A percentile compares a stretch with the other conserved stretches of the same genome.
phyloP scores from a whole-genome alignment of 2,329 filamentous ascomycete genomes.

The Fusarium armeniacum region DNA sequence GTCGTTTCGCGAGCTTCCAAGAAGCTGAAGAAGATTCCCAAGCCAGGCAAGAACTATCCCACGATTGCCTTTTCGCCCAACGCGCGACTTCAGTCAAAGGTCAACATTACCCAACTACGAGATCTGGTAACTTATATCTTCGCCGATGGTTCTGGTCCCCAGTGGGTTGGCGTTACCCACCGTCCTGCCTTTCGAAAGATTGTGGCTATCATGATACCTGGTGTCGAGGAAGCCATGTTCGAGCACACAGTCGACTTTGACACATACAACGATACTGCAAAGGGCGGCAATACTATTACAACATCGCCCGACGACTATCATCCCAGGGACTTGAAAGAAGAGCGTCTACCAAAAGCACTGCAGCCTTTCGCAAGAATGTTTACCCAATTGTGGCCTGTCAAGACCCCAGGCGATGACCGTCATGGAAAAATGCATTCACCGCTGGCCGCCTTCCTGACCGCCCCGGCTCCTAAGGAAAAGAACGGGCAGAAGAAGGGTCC shows the following conservation, averaged over 20 bases:
- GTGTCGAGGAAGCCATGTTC: conserved; percentile 92
- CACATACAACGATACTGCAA: conserved; percentile 59
- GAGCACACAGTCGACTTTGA: conserved; percentile 68
- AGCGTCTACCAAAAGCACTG: conserved; percentile 67
- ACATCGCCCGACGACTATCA: conserved; percentile 72
- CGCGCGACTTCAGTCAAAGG: conserved; percentile 71
- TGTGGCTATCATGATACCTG: conserved; percentile 91
- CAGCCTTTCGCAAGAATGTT: conserved; percentile 86
- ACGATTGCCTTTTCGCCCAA: conserved; percentile 69
- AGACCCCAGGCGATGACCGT: conserved; percentile 87
- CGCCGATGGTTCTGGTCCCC: conserved; percentile 73
- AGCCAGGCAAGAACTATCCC: conserved; percentile 70
- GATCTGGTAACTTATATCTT: conserved; percentile 76
- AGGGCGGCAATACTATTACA: conserved; percentile 50
- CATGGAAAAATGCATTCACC: conserved; percentile 88
- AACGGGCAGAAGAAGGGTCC: conserved; percentile 68
- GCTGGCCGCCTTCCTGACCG: conserved; percentile 84
- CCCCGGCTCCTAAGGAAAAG: conserved; percentile 78
- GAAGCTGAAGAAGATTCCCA: conserved; percentile 73
- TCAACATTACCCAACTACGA: conserved; percentile 74
- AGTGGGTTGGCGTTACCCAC: conserved; percentile 75
- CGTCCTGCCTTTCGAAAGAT: conserved; percentile 79
- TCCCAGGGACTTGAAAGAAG: conserved; percentile 66
- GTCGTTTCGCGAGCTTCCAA: conserved; percentile 68
- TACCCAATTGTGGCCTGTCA: conserved; percentile 88